Evolutionary conservation across 2,329 filamentous ascomycete genomes (phyloP), one percentile per base, ranked within the genome.

Genomic region (Pleurostoma richardsiae): DNA sequence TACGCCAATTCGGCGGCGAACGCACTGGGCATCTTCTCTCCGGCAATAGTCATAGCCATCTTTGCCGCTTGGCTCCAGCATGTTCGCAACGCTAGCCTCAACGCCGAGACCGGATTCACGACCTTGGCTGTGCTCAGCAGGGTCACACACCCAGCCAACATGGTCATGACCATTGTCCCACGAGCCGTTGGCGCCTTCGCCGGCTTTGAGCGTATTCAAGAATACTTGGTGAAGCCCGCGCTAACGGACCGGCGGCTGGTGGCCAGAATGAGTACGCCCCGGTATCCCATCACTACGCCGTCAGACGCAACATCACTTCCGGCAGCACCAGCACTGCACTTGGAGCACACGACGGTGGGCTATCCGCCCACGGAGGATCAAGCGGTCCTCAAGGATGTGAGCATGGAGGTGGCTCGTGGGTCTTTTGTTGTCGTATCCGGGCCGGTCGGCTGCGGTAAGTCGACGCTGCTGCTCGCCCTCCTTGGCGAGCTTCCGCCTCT

Each of bases 1-100:
- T 56, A 56, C n/a, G 68, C 71, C 48, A 70, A 68, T 46, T 63
- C 66, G 7, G 26, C 30, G 66, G 68, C 68, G 5, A 71, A 71
- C 52, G 64, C 66, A 0, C 52, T 68, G 5, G 68, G 68, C 0
- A 66, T 71, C 40, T 71, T 72, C 36, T 48, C 65, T 0, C 68
- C 69, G 0, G 64, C 58, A 4, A 44, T 69, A 2, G 70, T 67
- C 0, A 38, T 72, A 0, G 55, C 63, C 0, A 38, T 68, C 0
- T 72, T 59, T 42, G 63, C 60, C 2, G 11, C 4, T 6, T 66
- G 3, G 54, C 59, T 4, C 47, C 30, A 3, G 10, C 42, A 0
- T 45, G 26, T 27, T 6, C 26, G 49, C 1, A 60, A 59, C 4
- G 46, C 29, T 0, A n/a, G 36, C 2, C 48, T 71, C 4, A 55